Conservation (phyloP, 1,139 yeast genomes). For the Geotrichum fermentans region DNA sequence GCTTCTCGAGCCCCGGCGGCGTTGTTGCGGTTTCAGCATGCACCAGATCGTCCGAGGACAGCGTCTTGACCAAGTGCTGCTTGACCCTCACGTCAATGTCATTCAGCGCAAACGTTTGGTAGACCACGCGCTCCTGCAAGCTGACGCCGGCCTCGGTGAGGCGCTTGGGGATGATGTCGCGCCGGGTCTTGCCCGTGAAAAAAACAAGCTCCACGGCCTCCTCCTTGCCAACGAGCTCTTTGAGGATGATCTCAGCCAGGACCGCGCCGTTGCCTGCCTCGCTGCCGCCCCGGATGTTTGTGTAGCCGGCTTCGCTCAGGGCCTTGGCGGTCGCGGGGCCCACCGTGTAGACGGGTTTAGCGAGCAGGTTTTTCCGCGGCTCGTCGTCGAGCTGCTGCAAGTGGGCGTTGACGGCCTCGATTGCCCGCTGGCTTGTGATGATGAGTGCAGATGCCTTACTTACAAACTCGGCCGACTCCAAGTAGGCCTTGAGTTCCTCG, state of each 20-base stretch:
- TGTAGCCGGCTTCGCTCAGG: constrained; percentile 60
- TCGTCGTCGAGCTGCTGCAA: constrained; percentile 23
- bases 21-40: background rate
- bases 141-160: constrained; percentile 44
- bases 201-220: constrained; percentile 47
- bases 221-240: constrained; percentile 41
- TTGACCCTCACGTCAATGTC: constrained; percentile 21
- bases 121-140: constrained; percentile 63
- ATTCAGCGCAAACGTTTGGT: constrained; percentile 53
- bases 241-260: constrained; percentile 59
- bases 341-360: constrained; percentile 70
- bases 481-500: constrained; percentile 41
- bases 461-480: constrained; percentile 43
- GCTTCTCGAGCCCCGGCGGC: background rate
- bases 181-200: constrained; percentile 80
- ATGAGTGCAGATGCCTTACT: constrained; percentile 50
- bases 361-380: constrained; percentile 22
- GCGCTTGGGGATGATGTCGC: constrained; percentile 71
- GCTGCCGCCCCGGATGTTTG: constrained; percentile 62
- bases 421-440: constrained; percentile 90
- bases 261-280: constrained; percentile 77
- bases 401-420: constrained; percentile 56
- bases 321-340: constrained; percentile 82
- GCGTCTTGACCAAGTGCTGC: constrained; percentile 12
- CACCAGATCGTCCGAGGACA: constrained; percentile 44